Conservation (phyloP, 805 yeast genomes). For the Pichia manshurica region DNA sequence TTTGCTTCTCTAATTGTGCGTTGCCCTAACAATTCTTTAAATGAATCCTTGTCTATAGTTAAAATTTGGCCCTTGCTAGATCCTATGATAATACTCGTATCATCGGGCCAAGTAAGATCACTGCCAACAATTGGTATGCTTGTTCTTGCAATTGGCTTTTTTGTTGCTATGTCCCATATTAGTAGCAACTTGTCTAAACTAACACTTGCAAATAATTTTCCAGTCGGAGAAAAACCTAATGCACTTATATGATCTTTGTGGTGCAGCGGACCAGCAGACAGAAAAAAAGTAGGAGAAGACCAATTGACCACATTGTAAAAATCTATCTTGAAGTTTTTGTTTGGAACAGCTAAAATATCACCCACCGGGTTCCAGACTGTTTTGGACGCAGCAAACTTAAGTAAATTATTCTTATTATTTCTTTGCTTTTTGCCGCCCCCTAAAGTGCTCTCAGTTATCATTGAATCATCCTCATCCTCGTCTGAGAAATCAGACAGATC, state of each 20-base stretch:
- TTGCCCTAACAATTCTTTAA: constrained; percentile 3
- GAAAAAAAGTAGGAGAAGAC: constrained; percentile 14
- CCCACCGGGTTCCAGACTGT: constrained; percentile 72
- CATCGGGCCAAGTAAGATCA: constrained; percentile 12
- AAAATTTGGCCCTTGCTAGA: constrained; percentile 13
- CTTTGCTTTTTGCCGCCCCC: constrained; percentile 11
- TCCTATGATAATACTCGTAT: constrained; percentile 10
- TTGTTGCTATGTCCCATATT: constrained; percentile 48
- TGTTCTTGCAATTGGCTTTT: constrained; percentile 24
- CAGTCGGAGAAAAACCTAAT: constrained; percentile 56
- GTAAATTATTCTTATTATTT: constrained; percentile 34
- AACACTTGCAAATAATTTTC: constrained; percentile 53
- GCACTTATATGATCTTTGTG: constrained; percentile 39
- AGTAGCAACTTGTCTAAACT: constrained; percentile 45
- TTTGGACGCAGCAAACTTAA: constrained; percentile 35
- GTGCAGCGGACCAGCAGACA: constrained; percentile 19
- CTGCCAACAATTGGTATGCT: constrained; percentile 7
- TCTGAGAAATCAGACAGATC: constrained; percentile 34
- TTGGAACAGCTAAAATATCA: constrained; percentile 61
- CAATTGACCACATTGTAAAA: constrained; percentile 39
- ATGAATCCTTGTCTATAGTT: constrained; percentile 12
- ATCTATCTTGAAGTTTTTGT: constrained; percentile 41
- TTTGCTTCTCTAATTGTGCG: constrained; percentile 12
- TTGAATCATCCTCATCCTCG: constrained; percentile 29
- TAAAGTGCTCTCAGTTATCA: constrained; percentile 18